A percentile compares a stretch with the other conserved stretches of the same genome.
Conservation (phyloP, 306 rosid species). For the Lupinus albus region DNA sequence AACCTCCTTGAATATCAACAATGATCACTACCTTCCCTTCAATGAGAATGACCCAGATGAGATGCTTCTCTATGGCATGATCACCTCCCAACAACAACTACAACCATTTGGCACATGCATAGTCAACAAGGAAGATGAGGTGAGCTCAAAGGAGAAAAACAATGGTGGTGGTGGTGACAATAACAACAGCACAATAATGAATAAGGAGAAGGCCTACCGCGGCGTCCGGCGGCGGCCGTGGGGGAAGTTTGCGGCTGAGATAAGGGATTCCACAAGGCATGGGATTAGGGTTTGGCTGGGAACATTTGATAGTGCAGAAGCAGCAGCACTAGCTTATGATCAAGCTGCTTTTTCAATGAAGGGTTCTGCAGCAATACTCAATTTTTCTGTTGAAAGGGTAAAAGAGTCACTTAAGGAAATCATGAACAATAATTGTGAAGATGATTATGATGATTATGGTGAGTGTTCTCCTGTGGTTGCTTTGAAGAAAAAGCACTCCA, state of each 20-base stretch:
- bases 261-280: conserved; percentile 81
- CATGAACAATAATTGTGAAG: conserved; percentile 52
- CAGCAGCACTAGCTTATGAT: conserved; percentile 91
- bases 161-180: neutral
- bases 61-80: conserved; percentile 80
- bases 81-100: conserved; percentile 37
- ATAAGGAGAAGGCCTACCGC: conserved; percentile 65
- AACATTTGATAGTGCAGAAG: conserved; percentile 94
- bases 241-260: conserved; percentile 97
- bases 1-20: conserved; percentile 42
- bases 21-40: conserved; percentile 63
- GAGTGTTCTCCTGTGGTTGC: conserved; percentile 90
- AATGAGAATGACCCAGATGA: conserved; percentile 86
- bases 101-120: neutral
- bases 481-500: conserved; percentile 80
- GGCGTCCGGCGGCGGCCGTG: conserved; percentile 88
- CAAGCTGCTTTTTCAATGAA: conserved; percentile 93
- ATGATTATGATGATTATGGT: neutral
- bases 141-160: conserved; percentile 44
- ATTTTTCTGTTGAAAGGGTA: conserved; percentile 75
- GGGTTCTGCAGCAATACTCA: conserved; percentile 77
- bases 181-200: conserved; percentile 21
- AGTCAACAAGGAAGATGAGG: conserved; percentile 68
- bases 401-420: conserved; percentile 67
- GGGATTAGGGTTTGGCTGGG: conserved; percentile 94